Base-by-base conservation (phyloP, 768 basidiomycete genomes). In the Suillus brevipes region DNA sequence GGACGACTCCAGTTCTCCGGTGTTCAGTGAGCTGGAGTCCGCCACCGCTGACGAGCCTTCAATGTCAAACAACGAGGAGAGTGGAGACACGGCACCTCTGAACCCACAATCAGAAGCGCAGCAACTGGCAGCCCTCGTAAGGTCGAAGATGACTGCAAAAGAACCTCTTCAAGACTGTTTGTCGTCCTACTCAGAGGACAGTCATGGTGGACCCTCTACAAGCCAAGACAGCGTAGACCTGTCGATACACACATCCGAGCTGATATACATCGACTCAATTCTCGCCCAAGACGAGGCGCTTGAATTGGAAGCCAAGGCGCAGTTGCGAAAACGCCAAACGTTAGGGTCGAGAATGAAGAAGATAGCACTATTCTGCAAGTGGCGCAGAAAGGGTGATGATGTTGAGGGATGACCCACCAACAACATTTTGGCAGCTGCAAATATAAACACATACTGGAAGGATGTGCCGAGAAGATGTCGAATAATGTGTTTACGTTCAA, bases 81-180 rank as follows among this genome's bases (percentile, higher is more conserved):
- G 25, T 28, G 50, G 50, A 52, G 50, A 52, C 28, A 52, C 28
- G 8, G 28, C 50, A 28, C 50, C 16, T 52, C 28, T 52, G 28
- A 31, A 2, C 50, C 18, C 58, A 10, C 58, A 42, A 59, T 42
- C 58, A 31, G 58, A 59, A 10, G 58, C 58, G 25, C 58, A 59
- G 58, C 10, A 10, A 25, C 25, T 59, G 3, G 40, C 38, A 12
- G 40, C 58, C 6, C 25, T 13, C 18, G 40, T 59, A 12, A 20
- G 40, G 12, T 31, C 18, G 12, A 59, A 25, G 25, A 59, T 59
- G 58, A 20, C 3, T 5, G 7, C 25, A 28, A 25, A 42, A 1
- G 23, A 42, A 18, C 58, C 25, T 59, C 38, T 59, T 12, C 23
- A 16, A 25, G 25, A 18, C 8, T 7, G 10, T 20, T 25, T 12